Conservation (phyloP, 192 early-diverging fungal genomes). For the Chytriomyces hyalinus region DNA sequence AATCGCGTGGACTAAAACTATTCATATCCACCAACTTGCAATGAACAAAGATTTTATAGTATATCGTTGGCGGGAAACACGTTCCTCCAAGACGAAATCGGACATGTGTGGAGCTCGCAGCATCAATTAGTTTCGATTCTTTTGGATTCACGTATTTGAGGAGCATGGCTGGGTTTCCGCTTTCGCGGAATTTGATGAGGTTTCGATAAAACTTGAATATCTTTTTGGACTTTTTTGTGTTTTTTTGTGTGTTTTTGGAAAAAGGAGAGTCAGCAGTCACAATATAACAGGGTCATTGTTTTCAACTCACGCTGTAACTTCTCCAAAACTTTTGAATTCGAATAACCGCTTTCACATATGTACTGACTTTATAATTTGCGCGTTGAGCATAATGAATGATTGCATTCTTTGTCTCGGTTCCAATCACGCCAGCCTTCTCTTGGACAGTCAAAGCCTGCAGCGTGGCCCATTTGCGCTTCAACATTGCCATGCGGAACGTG, state of each 20-base stretch:
- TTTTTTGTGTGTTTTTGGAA: no score
- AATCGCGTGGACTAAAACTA: conserved; percentile 65
- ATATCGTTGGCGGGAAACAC: conserved; percentile 62
- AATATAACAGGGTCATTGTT: no score
- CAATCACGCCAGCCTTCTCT: conserved; percentile 22
- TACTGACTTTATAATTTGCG: conserved; percentile 27
- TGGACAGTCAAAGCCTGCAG: conserved; percentile 40
- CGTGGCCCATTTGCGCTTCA: conserved; percentile 40
- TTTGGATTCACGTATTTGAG: conserved; percentile 66
- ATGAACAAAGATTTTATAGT: conserved; percentile 68
- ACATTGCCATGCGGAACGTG: conserved; percentile 48
- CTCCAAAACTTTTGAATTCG: conserved; percentile 59
- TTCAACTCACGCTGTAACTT: conserved; percentile 49
- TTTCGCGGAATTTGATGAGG: conserved; percentile 59
- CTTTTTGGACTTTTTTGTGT: conserved; percentile 46
- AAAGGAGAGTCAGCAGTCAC: background rate
- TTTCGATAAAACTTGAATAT: conserved; percentile 61
- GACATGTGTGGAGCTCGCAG: conserved; percentile 53
- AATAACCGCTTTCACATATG: conserved; percentile 47
- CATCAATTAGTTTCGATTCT: conserved; percentile 61
- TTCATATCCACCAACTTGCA: conserved; percentile 62
- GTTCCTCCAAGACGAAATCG: conserved; percentile 63
- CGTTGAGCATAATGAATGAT: conserved; percentile 45
- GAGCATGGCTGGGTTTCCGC: conserved; percentile 54
- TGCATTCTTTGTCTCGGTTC: conserved; percentile 39